These are phyloP conservation scores for Parascedosporium putredinis DNA, from an alignment of 2,329 filamentous ascomycete genomes.

Conservation along the genomic window DNA sequence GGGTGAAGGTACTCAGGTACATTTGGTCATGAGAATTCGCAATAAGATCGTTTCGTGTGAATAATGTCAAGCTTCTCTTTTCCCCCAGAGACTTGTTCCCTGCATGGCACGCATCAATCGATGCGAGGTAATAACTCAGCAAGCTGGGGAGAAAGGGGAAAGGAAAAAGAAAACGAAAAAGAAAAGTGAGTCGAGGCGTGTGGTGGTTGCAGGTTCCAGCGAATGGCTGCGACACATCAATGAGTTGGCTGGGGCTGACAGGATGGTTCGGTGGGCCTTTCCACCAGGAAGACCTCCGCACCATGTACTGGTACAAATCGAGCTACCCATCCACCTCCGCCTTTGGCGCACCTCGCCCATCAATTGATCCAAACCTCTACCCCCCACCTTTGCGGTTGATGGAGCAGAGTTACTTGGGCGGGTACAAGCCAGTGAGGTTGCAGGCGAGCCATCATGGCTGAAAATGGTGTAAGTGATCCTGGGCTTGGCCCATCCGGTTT, in stretches of 20 bases:
- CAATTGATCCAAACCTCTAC: not conserved
- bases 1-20: not conserved
- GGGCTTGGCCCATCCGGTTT: no score
- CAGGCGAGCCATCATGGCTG: no score
- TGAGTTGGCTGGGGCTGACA: slow-evolving; percentile 1
- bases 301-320: not conserved
- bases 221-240: not conserved
- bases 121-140: not conserved
- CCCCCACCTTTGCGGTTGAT: not conserved
- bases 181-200: not conserved
- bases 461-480: no score
- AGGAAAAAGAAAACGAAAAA: not conserved
- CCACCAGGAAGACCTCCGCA: not conserved
- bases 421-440: not conserved
- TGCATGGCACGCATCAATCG: not conserved
- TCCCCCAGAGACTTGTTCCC: not conserved
- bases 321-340: no score
- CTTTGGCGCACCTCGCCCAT: not conserved
- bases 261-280: not conserved
- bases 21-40: not conserved
- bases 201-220: not conserved
- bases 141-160: no score
- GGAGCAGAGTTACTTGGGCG: not conserved
- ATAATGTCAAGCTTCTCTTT: not conserved
- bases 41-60: not conserved